Percentiles rank a stretch among this genome's conserved stretches.
Evolutionary conservation across 768 basidiomycete genomes (phyloP).

Genomic region (Astraeus odoratus): DNA sequence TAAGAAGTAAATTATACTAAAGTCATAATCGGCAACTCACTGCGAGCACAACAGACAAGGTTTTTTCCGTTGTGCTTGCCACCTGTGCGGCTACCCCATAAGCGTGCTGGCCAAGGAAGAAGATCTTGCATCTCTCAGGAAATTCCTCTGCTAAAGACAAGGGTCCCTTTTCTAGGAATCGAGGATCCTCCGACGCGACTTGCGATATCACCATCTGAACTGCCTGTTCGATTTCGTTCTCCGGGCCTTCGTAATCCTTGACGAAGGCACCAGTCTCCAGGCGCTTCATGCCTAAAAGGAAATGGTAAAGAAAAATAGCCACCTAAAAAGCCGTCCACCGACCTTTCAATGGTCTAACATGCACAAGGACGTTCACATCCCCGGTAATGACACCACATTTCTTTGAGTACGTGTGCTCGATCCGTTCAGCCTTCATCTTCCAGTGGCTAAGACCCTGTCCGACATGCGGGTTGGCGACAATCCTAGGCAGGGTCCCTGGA

Average conservation of each 20-base stretch:
- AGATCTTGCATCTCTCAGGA: constrained; percentile 83
- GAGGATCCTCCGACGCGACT: constrained; percentile 85
- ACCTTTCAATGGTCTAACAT: constrained; percentile 92
- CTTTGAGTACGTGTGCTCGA: constrained; percentile 85
- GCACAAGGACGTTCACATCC: constrained; percentile 69
- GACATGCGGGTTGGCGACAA: constrained; percentile 68
- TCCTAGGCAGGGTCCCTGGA: constrained; percentile 43
- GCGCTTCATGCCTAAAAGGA: constrained; percentile 69
- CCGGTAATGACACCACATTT: constrained; percentile 82
- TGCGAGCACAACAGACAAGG: constrained; percentile 81
- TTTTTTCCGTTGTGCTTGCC: constrained; percentile 56
- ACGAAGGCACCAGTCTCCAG: constrained; percentile 85
- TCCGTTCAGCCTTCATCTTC: constrained; percentile 75
- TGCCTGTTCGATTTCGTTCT: constrained; percentile 82
- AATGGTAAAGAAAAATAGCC: not conserved
- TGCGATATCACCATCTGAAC: constrained; percentile 79
- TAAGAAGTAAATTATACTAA: not conserved
- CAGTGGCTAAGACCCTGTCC: constrained; percentile 63
- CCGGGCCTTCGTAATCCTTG: constrained; percentile 84
- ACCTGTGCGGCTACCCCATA: constrained; percentile 97
- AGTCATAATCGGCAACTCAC: constrained; percentile 34
- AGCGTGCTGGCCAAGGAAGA: constrained; percentile 92
- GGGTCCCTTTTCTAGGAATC: constrained; percentile 73
- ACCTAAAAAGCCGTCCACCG: constrained; percentile 8
- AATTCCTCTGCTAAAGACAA: constrained; percentile 84